Conservation (phyloP, 768 basidiomycete genomes). For the Piloderma croceum region DNA sequence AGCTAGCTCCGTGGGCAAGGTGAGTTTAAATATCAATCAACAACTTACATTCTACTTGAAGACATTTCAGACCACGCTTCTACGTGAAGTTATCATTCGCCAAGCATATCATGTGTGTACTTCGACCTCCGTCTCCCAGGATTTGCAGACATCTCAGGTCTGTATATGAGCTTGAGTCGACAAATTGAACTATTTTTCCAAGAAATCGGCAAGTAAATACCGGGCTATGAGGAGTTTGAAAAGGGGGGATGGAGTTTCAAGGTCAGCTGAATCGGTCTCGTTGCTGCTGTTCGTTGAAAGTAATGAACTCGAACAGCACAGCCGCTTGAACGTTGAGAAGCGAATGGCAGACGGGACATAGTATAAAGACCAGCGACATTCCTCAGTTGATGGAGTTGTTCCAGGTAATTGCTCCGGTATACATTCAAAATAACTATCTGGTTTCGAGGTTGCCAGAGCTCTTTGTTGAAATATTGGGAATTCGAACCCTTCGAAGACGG, state of each 20-base stretch:
- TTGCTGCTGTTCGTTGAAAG: too few species aligned
- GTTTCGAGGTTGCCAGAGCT: conserved; percentile 49
- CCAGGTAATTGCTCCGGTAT: conserved; percentile 40
- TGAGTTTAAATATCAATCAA: conserved; percentile 15
- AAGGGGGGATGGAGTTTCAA: conserved; percentile 77
- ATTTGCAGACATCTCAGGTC: conserved; percentile 73
- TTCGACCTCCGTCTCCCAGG: conserved; percentile 82
- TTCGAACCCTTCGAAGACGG: conserved; percentile 43
- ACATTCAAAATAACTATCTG: background rate
- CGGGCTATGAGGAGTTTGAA: conserved; percentile 68
- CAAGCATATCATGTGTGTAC: conserved; percentile 72
- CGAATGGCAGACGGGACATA: conserved; percentile 43
- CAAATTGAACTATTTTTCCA: conserved; percentile 83
- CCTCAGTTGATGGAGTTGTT: conserved; percentile 85
- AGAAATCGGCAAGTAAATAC: conserved; percentile 48
- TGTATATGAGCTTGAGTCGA: conserved; percentile 70
- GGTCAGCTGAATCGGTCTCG: conserved; percentile 31
- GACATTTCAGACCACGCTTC: conserved; percentile 60
- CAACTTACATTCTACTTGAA: conserved; percentile 36
- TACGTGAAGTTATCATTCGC: conserved; percentile 69
- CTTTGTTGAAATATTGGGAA: conserved; percentile 67
- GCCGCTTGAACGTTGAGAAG: conserved; percentile 67
- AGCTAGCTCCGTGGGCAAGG: conserved; percentile 80
- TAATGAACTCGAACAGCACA: conserved; percentile 62
- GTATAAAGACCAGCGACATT: conserved; percentile 70